These are phyloP conservation scores for Starmerella lactis-condensi DNA, from an alignment of 805 yeast genomes.

Conservation along the genomic window DNA sequence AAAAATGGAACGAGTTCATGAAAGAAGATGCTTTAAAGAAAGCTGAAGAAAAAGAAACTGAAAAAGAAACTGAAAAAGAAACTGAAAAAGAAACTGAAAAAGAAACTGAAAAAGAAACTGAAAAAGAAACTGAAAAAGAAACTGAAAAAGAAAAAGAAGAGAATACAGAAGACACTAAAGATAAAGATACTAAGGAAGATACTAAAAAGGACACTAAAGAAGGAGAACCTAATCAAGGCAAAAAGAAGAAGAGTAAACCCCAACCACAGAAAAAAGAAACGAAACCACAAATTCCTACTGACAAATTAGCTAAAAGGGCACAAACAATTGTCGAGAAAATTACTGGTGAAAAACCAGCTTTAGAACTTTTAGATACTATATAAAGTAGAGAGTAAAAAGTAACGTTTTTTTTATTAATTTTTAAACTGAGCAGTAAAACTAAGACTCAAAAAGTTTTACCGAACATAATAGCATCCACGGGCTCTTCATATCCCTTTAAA, in stretches of 20 bases:
- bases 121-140: neutral
- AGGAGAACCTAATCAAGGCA: constrained; percentile 11
- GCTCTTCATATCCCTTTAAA: constrained; percentile 41
- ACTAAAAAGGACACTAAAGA: constrained; percentile 11
- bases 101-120: constrained; percentile 1
- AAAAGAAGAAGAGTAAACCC: constrained; percentile 8
- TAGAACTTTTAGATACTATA: constrained; percentile 12
- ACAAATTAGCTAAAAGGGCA: constrained; percentile 14
- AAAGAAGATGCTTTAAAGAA: constrained; percentile 18
- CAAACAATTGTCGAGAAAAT: constrained; percentile 10
- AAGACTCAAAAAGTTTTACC: constrained; percentile 30
- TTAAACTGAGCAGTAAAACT: neutral
- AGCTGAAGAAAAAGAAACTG: constrained; percentile 2
- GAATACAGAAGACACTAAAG: neutral
- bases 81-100: neutral
- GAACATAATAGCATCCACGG: constrained; percentile 60
- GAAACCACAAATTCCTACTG: constrained; percentile 10
- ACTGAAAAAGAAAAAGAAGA: constrained; percentile 1
- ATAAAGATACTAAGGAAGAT: constrained; percentile 3
- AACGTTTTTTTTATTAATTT: neutral
- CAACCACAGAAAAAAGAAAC: constrained; percentile 7
- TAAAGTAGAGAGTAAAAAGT: neutral
- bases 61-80: constrained; percentile 1
- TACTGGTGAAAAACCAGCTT: constrained; percentile 8
- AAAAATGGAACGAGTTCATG: constrained; percentile 38